phyloP scores from a whole-genome alignment of 257 asterid genomes.

The Penstemon newberryi region DNA sequence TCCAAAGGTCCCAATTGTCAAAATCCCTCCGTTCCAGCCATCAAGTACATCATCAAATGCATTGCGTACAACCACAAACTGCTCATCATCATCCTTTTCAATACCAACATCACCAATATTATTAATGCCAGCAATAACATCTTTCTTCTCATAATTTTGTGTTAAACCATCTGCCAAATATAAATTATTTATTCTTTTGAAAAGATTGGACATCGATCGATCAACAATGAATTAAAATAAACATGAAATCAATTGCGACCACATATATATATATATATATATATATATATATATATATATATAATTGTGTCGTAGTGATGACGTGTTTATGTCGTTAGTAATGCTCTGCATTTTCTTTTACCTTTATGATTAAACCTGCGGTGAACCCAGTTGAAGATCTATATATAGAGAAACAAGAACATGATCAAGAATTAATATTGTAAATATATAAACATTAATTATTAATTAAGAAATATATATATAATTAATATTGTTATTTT shows the following conservation, averaged over 20 bases:
- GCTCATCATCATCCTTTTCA: constrained; percentile 8
- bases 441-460: not conserved
- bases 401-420: constrained; percentile 15
- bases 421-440: not conserved
- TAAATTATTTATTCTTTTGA: no score
- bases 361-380: constrained; percentile 62
- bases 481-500: not conserved
- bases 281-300: no score
- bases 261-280: no score
- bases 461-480: not conserved
- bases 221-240: no score
- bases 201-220: no score
- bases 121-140: constrained; percentile 4
- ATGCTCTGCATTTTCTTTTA: not conserved
- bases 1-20: constrained; percentile 74
- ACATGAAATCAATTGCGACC: no score
- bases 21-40: constrained; percentile 53
- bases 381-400: constrained; percentile 89
- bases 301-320: no score
- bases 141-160: constrained; percentile 30
- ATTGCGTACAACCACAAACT: constrained; percentile 30
- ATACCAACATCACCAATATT: not conserved
- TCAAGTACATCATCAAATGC: constrained; percentile 26
- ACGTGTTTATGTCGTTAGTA: no score
- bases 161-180: no score